A percentile compares a stretch with the other conserved stretches of the same genome.
Conservation (phyloP, 2,329 filamentous ascomycete genomes). For the Sarocladiaceae sp. region DNA sequence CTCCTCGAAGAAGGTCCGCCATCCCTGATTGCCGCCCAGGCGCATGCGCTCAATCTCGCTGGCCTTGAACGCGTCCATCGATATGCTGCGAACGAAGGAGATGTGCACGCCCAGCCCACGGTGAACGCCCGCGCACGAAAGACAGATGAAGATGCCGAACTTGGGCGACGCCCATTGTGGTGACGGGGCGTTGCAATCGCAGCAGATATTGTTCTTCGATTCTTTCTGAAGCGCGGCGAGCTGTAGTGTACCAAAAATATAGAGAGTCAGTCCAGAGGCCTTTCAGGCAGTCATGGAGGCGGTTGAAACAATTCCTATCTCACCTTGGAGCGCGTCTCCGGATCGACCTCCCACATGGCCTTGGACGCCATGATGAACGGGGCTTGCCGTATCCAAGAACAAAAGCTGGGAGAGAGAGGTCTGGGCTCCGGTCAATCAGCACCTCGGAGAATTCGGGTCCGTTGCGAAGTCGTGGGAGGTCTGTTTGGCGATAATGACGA, state of each 20-base stretch:
- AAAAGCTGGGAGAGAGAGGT: not conserved
- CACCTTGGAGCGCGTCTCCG: conserved; percentile 93
- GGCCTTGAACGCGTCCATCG: conserved; percentile 97
- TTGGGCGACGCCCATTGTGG: conserved; percentile 98
- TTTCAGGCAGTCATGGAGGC: conserved; percentile 11
- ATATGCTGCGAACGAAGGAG: conserved; percentile 94
- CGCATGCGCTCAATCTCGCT: conserved; percentile 92
- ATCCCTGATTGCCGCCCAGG: conserved; percentile 80
- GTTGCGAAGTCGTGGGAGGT: not conserved
- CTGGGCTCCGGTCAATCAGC: too few species aligned
- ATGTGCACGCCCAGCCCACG: conserved; percentile 95
- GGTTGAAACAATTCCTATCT: conserved; percentile 7
- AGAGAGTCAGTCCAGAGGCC: too few species aligned
- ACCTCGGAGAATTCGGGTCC: too few species aligned
- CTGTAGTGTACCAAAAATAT: too few species aligned
- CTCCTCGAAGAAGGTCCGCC: conserved; percentile 79
- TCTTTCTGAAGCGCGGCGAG: conserved; percentile 87
- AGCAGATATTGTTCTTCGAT: conserved; percentile 82
- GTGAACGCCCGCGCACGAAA: conserved; percentile 91
- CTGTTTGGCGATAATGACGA: not conserved
- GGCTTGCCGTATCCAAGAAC: too few species aligned
- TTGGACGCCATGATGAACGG: conserved; percentile 54
- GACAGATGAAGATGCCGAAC: conserved; percentile 97
- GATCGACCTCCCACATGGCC: conserved; percentile 97
- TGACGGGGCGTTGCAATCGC: conserved; percentile 90